Base-by-base conservation (phyloP, 129 eudicot genomes). In the Artemisia tridentata region DNA sequence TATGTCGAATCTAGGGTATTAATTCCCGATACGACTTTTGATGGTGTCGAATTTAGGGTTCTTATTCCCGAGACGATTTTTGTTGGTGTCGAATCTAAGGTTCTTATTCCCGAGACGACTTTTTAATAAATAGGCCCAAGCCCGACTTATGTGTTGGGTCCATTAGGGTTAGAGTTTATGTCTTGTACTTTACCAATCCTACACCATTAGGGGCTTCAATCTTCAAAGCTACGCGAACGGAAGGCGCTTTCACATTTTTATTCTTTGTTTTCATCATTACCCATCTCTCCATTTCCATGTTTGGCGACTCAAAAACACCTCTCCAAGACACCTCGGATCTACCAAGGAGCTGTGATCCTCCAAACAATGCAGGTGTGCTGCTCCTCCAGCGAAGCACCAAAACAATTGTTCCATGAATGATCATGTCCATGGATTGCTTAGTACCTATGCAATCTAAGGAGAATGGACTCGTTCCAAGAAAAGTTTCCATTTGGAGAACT, bases 401-500 rank as follows among this genome's bases (percentile, higher is more conserved):
- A 27, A 72, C 72, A 13, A 86, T 67, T 19, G 11, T 76, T 18
- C 84, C 86, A 11, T 87, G 71, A 45, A 11, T 66, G 66, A 87
- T 72, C 76, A 47, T 63, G 17, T 66, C 52, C 14, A 83, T 81
- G 29, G 91, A 76, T 25, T 81, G 76, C 27, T 76, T 63, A 50
- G 75, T 48, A 69, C 97, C 95, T 4, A 46, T 38, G 50, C 97
- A 90, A 29, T 87, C 86, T 49, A 90, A 52, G 0, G 95, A 80
- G 14, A 85, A 85, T 3, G 74, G 74, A 64, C 23, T 87, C 83
- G 34, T 85, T 71, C 95, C 91, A 85, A 48, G 57, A 43, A 9
- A 77, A 15, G 45, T 77, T 62, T 15, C 83, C 63, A 0, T 68
- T 52, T 41, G 86, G 19, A 62, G 89, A 73, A 81, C 78, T 66